These are phyloP conservation scores for Rhodotorula paludigena DNA, from an alignment of 768 basidiomycete species.

Conservation along the genomic window DNA sequence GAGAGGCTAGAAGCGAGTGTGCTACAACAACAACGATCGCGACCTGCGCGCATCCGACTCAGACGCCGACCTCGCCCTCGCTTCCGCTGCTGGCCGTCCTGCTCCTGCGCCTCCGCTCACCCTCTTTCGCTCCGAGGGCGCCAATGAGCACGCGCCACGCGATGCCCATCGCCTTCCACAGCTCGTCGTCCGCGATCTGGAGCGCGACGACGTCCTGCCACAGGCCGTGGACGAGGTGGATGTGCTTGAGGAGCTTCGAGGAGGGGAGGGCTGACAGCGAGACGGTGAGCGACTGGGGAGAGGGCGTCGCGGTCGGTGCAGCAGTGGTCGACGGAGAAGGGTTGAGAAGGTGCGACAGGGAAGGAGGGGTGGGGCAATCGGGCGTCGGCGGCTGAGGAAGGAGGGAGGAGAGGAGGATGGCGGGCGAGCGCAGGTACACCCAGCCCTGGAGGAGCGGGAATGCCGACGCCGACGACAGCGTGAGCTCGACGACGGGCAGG, in stretches of 20 bases:
- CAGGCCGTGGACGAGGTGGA: conserved; percentile 31
- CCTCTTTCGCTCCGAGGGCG: conserved; percentile 15
- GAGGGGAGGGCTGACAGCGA: conserved; percentile 21
- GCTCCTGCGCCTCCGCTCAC: not conserved
- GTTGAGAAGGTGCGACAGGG: conserved; percentile 21
- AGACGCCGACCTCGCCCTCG: not conserved
- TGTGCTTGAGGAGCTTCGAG: conserved; percentile 12
- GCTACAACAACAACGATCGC: conserved; percentile 20
- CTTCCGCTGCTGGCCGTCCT: not conserved
- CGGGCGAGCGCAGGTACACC: conserved; percentile 64
- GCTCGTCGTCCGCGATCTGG: conserved; percentile 19
- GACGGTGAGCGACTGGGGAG: conserved; percentile 4
- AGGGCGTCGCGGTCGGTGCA: not conserved
- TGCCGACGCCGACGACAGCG: conserved; percentile 65
- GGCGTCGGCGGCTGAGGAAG: conserved; percentile 51
- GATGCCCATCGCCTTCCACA: conserved; percentile 31
- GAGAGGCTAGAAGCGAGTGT: not conserved
- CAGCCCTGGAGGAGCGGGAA: conserved; percentile 63
- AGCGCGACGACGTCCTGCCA: conserved; percentile 37
- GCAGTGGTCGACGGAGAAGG: not conserved
- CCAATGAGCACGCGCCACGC: conserved; percentile 35
- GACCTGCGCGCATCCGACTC: not conserved
- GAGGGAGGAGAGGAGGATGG: conserved; percentile 59
- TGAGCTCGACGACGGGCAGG: conserved; percentile 65
- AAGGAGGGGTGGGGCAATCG: not conserved